Evolutionary conservation across 768 basidiomycete species (phyloP).

Genomic region (Lepiota venenata): DNA sequence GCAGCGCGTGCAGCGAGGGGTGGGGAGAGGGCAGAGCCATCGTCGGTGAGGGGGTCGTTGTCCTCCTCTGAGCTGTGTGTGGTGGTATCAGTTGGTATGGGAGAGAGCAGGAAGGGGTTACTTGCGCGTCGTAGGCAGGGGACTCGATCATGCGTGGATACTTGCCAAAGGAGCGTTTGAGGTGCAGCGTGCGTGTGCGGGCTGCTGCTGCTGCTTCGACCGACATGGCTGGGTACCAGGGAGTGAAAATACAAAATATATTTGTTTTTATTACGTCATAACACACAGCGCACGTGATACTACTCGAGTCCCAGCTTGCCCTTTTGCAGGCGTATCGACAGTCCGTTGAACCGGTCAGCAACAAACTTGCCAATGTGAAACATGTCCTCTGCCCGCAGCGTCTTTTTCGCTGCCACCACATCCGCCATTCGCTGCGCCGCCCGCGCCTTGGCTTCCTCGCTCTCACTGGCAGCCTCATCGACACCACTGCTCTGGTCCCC

Average conservation of each 20-base stretch:
- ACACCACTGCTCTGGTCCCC: no score
- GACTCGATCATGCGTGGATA: constrained; percentile 61
- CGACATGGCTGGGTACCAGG: constrained; percentile 21
- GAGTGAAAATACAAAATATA: not conserved
- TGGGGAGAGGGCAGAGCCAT: constrained; percentile 51
- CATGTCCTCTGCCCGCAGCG: constrained; percentile 16
- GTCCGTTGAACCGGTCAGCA: constrained; percentile 13
- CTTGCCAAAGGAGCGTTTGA: constrained; percentile 70
- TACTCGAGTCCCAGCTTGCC: constrained; percentile 14
- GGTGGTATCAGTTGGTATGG: constrained; percentile 14
- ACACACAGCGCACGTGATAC: not conserved
- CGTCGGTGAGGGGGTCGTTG: constrained; percentile 84
- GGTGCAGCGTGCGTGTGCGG: constrained; percentile 41
- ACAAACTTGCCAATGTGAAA: constrained; percentile 19
- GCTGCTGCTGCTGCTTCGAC: constrained; percentile 20
- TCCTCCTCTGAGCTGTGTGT: constrained; percentile 76
- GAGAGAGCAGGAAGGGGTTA: constrained; percentile 14
- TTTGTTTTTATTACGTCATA: no score
- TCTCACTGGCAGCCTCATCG: not conserved
- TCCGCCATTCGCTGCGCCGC: constrained; percentile 5
- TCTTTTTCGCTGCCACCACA: constrained; percentile 15
- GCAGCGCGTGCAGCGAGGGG: constrained; percentile 26
- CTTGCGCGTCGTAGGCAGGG: constrained; percentile 74
- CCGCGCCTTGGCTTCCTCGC: constrained; percentile 1
- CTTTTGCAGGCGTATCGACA: constrained; percentile 15